Evolutionary conservation across 2,329 filamentous ascomycete species (phyloP).

Genomic region (Ophiostoma himal-ulmi): DNA sequence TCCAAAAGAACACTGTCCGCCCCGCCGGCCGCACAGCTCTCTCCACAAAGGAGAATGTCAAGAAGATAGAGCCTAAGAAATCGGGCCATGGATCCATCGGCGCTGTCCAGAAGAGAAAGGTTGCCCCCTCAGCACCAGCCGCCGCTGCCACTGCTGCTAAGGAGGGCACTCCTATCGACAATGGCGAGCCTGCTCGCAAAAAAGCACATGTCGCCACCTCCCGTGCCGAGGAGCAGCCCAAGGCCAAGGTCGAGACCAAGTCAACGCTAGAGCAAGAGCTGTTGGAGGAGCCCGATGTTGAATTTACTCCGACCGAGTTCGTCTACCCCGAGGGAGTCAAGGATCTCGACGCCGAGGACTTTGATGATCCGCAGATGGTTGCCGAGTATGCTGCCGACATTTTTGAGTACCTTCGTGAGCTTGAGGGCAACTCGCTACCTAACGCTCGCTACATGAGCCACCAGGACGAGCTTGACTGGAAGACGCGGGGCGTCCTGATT

Average conservation of each 20-base stretch:
- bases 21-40: slow-evolving; percentile 53
- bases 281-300: slow-evolving; percentile 28
- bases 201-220: slow-evolving; percentile 48
- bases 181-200: slow-evolving; percentile 64
- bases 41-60: slow-evolving; percentile 38
- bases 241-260: slow-evolving; percentile 35
- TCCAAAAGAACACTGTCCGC: slow-evolving; percentile 71
- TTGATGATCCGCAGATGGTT: slow-evolving; percentile 94
- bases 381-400: slow-evolving; percentile 96
- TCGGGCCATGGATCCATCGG: slow-evolving; percentile 63
- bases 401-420: slow-evolving; percentile 86
- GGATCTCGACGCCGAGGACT: slow-evolving; percentile 78
- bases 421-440: slow-evolving; percentile 72
- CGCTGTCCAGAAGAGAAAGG: slow-evolving; percentile 62
- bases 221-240: slow-evolving; percentile 48
- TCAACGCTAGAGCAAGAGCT: slow-evolving; percentile 30
- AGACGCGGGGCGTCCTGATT: slow-evolving; percentile 92
- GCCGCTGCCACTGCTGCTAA: slow-evolving; percentile 46
- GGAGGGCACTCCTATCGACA: slow-evolving; percentile 54
- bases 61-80: slow-evolving; percentile 67
- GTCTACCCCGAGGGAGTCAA: slow-evolving; percentile 41
- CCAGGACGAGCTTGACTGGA: slow-evolving; percentile 95
- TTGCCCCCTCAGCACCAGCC: slow-evolving; percentile 31
- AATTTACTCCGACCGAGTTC: slow-evolving; percentile 29
- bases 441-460: slow-evolving; percentile 94